Evolutionary conservation across 1,139 yeast species (phyloP), one percentile per base, ranked within the genome.

Genomic region (Meyerozyma guilliermondii): DNA sequence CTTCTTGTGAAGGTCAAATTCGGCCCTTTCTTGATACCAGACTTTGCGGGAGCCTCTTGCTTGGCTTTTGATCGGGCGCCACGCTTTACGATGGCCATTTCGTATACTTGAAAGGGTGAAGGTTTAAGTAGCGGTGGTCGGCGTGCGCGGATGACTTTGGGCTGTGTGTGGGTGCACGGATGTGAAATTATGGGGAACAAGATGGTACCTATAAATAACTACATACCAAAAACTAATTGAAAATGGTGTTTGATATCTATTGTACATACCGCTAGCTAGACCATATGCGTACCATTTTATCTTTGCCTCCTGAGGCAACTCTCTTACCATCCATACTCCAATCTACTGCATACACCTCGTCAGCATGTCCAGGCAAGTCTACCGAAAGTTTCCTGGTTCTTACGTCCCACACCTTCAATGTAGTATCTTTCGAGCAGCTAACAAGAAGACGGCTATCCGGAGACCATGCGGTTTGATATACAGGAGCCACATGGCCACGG

Each of bases 391-490:
- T 91, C 50, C 85, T 76, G 4, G 96, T 86, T 54, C 87, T 76
- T 26, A 92, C 81, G 60, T 92, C 98, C 99, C 99, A 92, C 2
- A 92, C 96, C 64, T 92, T 92, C 57, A 94, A 75, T 0, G 99
- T 94, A 2, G 98, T 91, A 61, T 92, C 99, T 62, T 92, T 92
- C 18, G 97, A 89, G 58, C 96, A 87, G 57, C 96, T 85, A 7
- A 91, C 98, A 45, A 92, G 70, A 39, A 92, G 69, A 50, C 98
- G 73, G 60, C 92, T 87, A 60, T 92, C 99, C 2, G 96, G 84
- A 3, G 97, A 88, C 99, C 99, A 92, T 0, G 98, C 89, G n/a
- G 96, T 89, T 65, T 91, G 98, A 60, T 92, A 92, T 0, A 92
- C 98, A 3, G 98, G 89, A 0, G 98, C 97, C 46, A 92, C 99